Evolutionary conservation across 2,329 filamentous ascomycete species (phyloP).

Genomic region (Ilyonectria mors-panacis): DNA sequence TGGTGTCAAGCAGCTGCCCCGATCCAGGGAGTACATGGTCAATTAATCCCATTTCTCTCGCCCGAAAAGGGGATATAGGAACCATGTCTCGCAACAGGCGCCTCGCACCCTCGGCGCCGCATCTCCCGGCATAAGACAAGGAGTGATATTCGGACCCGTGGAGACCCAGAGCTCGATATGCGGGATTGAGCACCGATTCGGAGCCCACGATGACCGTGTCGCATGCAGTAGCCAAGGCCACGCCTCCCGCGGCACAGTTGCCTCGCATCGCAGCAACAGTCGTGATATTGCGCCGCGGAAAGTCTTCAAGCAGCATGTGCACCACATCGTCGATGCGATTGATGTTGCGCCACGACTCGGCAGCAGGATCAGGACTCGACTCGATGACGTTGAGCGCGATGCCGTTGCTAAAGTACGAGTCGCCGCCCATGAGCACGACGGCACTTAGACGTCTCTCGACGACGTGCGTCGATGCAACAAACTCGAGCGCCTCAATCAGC

Average conservation of each 20-base stretch:
- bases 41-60: slow-evolving; percentile 4
- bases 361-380: slow-evolving; percentile 26
- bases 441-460: slow-evolving; percentile 18
- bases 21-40: slow-evolving; percentile 15
- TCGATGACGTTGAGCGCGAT: slow-evolving; percentile 39
- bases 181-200: slow-evolving; percentile 34
- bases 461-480: slow-evolving; percentile 9
- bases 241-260: slow-evolving; percentile 36
- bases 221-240: slow-evolving; percentile 35
- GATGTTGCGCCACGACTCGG: slow-evolving; percentile 30
- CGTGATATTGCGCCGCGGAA: slow-evolving; percentile 3
- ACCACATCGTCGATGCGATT: slow-evolving; percentile 18
- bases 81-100: slow-evolving; percentile 12
- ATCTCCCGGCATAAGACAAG: slow-evolving; percentile 24
- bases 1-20: slow-evolving; percentile 2
- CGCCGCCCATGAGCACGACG: slow-evolving; percentile 34
- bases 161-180: slow-evolving; percentile 33
- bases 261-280: slow-evolving; percentile 34
- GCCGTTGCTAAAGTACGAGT: slow-evolving; percentile 39
- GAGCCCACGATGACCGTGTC: slow-evolving; percentile 33
- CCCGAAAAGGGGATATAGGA: slow-evolving; percentile 8
- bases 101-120: slow-evolving; percentile 5
- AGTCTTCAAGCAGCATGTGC: slow-evolving; percentile 15
- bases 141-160: slow-evolving; percentile 38
- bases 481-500: slow-evolving; percentile 32